A percentile compares a stretch with the other conserved stretches of the same genome.
These are phyloP conservation scores for Diaporthe humulicola DNA, from an alignment of 2,329 filamentous ascomycete species.

Conservation along the genomic window DNA sequence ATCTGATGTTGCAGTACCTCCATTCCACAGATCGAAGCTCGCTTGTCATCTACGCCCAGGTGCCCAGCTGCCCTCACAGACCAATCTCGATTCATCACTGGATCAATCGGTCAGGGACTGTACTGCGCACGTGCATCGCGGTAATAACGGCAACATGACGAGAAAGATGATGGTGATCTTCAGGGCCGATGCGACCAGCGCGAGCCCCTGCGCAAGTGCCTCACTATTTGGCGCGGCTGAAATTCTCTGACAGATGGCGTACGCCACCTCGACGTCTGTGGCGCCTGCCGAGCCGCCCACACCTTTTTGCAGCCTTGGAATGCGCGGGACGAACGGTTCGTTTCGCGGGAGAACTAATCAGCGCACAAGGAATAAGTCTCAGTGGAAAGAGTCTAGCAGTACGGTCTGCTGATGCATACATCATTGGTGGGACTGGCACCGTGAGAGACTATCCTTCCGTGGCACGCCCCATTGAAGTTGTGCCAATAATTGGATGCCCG, in stretches of 20 bases:
- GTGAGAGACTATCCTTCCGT: background rate
- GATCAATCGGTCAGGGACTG: background rate
- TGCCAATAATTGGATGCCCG: background rate
- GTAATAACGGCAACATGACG: background rate
- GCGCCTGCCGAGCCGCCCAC: slow-evolving; percentile 20
- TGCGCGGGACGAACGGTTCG: slow-evolving; percentile 5
- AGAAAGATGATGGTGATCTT: slow-evolving; percentile 7
- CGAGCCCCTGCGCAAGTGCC: slow-evolving; percentile 23
- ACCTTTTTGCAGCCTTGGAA: background rate
- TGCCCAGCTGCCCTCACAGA: background rate
- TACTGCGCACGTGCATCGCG: background rate
- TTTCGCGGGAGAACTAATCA: slow-evolving; percentile 1
- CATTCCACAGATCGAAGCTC: slow-evolving; percentile 19
- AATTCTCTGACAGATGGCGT: slow-evolving; percentile 23
- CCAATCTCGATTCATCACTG: background rate
- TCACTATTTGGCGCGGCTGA: background rate
- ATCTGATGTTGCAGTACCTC: slow-evolving; percentile 24
- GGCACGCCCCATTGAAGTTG: background rate
- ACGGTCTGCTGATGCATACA: background rate
- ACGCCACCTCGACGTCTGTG: slow-evolving; percentile 15
- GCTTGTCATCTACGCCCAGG: background rate
- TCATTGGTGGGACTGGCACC: too few relatives aligned
- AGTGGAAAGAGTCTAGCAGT: too few relatives aligned
- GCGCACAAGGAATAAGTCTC: background rate
- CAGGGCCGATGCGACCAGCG: slow-evolving; percentile 25